Evolutionary conservation across 140 eudicot genomes (phyloP).

Genomic region (Bidens hawaiensis): DNA sequence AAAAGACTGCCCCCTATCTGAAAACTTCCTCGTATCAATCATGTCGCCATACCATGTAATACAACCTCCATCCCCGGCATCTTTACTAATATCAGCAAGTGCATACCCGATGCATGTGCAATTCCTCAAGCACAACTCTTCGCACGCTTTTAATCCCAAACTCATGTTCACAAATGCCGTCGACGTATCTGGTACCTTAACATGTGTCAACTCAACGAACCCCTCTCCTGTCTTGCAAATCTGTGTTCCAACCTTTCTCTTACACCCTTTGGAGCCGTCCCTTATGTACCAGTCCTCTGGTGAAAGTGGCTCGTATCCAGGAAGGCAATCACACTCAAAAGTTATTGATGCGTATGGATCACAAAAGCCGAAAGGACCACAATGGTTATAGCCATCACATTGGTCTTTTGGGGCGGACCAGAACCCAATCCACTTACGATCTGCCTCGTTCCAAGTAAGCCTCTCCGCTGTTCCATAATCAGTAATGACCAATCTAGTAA

Average conservation of each 20-base stretch:
- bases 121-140: conserved; percentile 32
- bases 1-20: conserved; percentile 35
- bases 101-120: conserved; percentile 44
- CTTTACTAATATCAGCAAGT: conserved; percentile 22
- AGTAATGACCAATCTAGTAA: background rate
- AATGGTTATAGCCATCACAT: conserved; percentile 35
- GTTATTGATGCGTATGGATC: conserved; percentile 10
- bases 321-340: conserved; percentile 44
- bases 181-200: conserved; percentile 30
- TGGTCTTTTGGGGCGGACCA: conserved; percentile 38
- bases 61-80: conserved; percentile 36
- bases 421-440: conserved; percentile 23
- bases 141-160: conserved; percentile 35
- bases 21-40: conserved; percentile 30
- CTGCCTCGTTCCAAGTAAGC: conserved; percentile 24
- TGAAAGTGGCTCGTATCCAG: conserved; percentile 42
- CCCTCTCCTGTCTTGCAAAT: conserved; percentile 36
- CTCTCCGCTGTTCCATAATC: background rate
- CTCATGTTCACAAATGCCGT: conserved; percentile 21
- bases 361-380: conserved; percentile 40
- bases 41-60: conserved; percentile 39
- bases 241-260: conserved; percentile 8
- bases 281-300: conserved; percentile 36
- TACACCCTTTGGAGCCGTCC: conserved; percentile 44
- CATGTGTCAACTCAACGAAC: conserved; percentile 28